phyloP scores from a whole-genome alignment of 1,284 basidiomycete genomes.

The Ceratobasidium theobromae region DNA sequence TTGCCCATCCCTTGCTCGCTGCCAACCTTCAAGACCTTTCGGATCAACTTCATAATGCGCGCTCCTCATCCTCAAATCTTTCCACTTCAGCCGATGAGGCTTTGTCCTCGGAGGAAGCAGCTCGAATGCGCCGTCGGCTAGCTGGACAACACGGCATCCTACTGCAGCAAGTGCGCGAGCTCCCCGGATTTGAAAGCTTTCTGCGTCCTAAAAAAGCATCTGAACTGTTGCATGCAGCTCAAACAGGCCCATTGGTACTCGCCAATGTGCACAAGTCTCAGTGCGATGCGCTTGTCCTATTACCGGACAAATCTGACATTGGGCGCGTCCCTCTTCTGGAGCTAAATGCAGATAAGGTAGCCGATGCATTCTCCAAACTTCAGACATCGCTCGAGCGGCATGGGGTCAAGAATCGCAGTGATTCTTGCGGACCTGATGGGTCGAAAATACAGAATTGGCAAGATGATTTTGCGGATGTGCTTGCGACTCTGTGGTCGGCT shows the following conservation, averaged over 20 bases:
- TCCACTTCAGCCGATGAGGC: background rate
- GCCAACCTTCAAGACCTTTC: background rate
- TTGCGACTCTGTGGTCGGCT: no score
- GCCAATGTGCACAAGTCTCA: slow-evolving; percentile 24
- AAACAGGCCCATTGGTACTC: slow-evolving; percentile 29
- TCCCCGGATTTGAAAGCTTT: slow-evolving; percentile 23
- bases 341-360: background rate
- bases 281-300: slow-evolving; percentile 33
- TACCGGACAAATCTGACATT: background rate
- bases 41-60: slow-evolving; percentile 37
- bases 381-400: background rate
- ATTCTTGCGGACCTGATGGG: background rate
- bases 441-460: no score
- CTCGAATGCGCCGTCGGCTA: slow-evolving; percentile 30
- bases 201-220: background rate
- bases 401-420: background rate
- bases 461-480: no score
- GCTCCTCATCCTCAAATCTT: background rate
- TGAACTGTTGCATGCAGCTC: slow-evolving; percentile 13
- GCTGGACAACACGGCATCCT: slow-evolving; percentile 35
- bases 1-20: background rate
- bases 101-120: background rate
- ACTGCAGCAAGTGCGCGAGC: slow-evolving; percentile 24
- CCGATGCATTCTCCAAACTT: background rate
- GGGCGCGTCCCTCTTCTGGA: background rate